A percentile compares a stretch with the other conserved stretches of the same genome.
Conservation (phyloP, 148 eudicot genomes). For the Arbutus unedo region DNA sequence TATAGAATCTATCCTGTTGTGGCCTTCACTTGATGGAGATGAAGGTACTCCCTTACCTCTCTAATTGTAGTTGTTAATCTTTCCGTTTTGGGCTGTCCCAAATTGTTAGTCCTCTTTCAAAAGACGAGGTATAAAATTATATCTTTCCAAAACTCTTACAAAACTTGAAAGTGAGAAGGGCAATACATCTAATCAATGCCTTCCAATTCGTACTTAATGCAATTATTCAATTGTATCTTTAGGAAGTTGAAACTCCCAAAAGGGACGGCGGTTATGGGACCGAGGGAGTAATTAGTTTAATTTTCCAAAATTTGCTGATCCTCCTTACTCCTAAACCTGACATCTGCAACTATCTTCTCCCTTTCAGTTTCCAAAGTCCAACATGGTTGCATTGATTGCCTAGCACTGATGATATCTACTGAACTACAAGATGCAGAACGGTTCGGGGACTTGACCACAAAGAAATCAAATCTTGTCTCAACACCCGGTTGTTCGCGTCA, state of each 20-base stretch:
- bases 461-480: slow-evolving; percentile 21
- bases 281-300: not conserved
- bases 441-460: slow-evolving; percentile 21
- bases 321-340: slow-evolving; percentile 8
- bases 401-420: slow-evolving; percentile 69
- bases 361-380: slow-evolving; percentile 71
- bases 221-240: not conserved
- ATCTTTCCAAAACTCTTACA: not conserved
- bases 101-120: not conserved
- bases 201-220: not conserved
- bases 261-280: not conserved
- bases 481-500: slow-evolving; percentile 8
- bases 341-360: not conserved
- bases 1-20: slow-evolving; percentile 49
- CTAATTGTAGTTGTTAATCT: too few relatives aligned
- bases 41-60: slow-evolving; percentile 40
- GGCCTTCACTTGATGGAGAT: slow-evolving; percentile 64
- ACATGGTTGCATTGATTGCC: slow-evolving; percentile 87
- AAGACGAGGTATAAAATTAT: not conserved
- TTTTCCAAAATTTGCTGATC: slow-evolving; percentile 2
- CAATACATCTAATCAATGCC: not conserved
- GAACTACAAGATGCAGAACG: slow-evolving; percentile 48
- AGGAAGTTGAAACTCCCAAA: not conserved
- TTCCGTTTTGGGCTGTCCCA: not conserved
- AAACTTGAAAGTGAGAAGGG: not conserved